These are phyloP conservation scores for Gloeostereum incarnatum DNA, from an alignment of 768 basidiomycete species.

Conservation along the genomic window DNA sequence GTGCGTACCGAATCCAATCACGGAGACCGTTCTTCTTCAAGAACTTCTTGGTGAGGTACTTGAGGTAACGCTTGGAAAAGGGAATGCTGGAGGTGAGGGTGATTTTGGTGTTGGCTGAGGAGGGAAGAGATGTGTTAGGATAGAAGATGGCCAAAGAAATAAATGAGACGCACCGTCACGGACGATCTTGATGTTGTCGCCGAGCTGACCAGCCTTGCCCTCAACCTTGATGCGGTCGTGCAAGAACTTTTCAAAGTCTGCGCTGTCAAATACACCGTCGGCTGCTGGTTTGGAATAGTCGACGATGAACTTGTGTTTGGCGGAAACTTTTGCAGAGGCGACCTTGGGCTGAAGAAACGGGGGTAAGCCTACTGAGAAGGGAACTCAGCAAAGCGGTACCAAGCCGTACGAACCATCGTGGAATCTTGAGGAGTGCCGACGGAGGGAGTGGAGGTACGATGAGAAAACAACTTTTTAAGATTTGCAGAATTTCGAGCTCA, in stretches of 20 bases:
- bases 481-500: background rate
- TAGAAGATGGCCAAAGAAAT: too few species aligned
- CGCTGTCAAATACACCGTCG: conserved; percentile 50
- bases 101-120: conserved; percentile 68
- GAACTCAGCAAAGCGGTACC: conserved; percentile 81
- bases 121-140: background rate
- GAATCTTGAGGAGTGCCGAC: conserved; percentile 24
- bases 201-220: conserved; percentile 85
- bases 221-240: conserved; percentile 94
- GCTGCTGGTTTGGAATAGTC: conserved; percentile 79
- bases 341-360: conserved; percentile 47
- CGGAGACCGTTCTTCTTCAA: conserved; percentile 95
- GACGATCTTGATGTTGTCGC: conserved; percentile 78
- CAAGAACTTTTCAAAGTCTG: conserved; percentile 75
- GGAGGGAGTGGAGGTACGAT: conserved; percentile 6
- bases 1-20: conserved; percentile 84
- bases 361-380: conserved; percentile 87
- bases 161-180: conserved; percentile 64
- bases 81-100: conserved; percentile 79
- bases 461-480: background rate
- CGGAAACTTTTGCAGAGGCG: conserved; percentile 40
- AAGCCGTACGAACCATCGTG: conserved; percentile 63
- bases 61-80: conserved; percentile 95
- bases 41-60: conserved; percentile 99
- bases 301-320: conserved; percentile 74